phyloP scores from a whole-genome alignment of 345 rosid genomes.

The Rhizophora apiculata region DNA sequence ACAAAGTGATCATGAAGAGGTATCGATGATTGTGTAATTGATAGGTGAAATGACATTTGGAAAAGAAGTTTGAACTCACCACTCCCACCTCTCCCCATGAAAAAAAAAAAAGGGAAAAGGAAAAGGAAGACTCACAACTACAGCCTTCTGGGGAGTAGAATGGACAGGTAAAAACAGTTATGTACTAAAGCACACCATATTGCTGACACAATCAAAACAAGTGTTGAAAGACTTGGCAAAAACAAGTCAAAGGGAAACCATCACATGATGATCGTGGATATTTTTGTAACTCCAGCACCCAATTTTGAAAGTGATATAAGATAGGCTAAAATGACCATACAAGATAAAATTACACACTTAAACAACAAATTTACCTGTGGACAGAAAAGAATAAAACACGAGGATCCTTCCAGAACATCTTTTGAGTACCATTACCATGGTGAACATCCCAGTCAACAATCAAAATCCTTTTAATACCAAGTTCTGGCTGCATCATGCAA shows the following conservation, averaged over 20 bases:
- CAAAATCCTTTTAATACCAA: constrained; percentile 75
- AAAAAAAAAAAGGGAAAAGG: neutral
- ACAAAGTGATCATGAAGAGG: constrained; percentile 6
- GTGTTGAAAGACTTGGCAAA: neutral
- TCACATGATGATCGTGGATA: too few relatives aligned
- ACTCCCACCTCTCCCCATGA: neutral
- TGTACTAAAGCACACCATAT: neutral
- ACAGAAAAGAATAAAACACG: constrained; percentile 94
- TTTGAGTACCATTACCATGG: constrained; percentile 96
- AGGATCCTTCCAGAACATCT: constrained; percentile 86
- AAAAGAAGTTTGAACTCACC: constrained; percentile 1
- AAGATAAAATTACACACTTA: constrained; percentile 7
- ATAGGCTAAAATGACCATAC: neutral
- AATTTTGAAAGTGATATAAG: too few relatives aligned
- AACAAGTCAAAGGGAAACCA: neutral
- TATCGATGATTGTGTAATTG: neutral
- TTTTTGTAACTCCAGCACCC: too few relatives aligned
- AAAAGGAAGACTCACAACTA: too few relatives aligned
- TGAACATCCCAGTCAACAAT: constrained; percentile 99
- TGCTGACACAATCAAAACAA: constrained; percentile 1
- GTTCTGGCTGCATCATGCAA: constrained; percentile 45
- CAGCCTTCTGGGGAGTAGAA: too few relatives aligned
- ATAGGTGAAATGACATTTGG: neutral
- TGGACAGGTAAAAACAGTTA: too few relatives aligned
- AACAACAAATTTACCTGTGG: constrained; percentile 58